phyloP scores from a whole-genome alignment of 2,329 filamentous ascomycete genomes.

The Talaromyces sp. region DNA sequence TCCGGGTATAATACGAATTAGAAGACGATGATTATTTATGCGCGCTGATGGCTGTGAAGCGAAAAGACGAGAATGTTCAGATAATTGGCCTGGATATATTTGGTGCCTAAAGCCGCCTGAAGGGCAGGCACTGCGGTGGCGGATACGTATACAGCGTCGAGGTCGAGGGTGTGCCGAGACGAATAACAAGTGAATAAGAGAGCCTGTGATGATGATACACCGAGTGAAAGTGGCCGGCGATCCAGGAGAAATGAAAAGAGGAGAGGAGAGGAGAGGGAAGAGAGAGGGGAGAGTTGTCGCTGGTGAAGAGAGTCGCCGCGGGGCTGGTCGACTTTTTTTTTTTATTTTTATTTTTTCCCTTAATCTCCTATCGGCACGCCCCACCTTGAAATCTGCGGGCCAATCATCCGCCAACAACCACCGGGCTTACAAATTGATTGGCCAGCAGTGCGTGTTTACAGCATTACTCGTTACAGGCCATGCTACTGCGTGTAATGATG shows the following conservation, averaged over 20 bases:
- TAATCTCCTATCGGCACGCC: conserved; percentile 7
- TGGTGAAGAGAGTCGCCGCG: not conserved
- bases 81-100: not conserved
- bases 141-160: conserved; percentile 6
- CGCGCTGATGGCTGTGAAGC: not conserved
- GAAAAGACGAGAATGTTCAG: not conserved
- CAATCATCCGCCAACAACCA: conserved; percentile 1
- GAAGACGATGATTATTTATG: not conserved
- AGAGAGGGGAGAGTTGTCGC: not conserved
- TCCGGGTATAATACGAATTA: conserved; percentile 3
- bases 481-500: not conserved
- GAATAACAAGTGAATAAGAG: not conserved
- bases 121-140: conserved; percentile 1
- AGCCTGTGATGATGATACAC: not conserved
- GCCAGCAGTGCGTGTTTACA: not conserved
- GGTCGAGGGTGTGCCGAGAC: not conserved
- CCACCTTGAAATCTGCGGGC: conserved; percentile 1
- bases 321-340: conserved; percentile 2
- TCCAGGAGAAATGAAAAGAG: not conserved
- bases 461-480: not conserved
- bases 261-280: not conserved
- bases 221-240: not conserved
- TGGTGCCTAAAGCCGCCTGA: conserved; percentile 4
- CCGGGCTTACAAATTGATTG: conserved; percentile 9
- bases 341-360: conserved; percentile 1